phyloP scores from a whole-genome alignment of 2,329 filamentous ascomycete genomes.

The Penicillium sp. region DNA sequence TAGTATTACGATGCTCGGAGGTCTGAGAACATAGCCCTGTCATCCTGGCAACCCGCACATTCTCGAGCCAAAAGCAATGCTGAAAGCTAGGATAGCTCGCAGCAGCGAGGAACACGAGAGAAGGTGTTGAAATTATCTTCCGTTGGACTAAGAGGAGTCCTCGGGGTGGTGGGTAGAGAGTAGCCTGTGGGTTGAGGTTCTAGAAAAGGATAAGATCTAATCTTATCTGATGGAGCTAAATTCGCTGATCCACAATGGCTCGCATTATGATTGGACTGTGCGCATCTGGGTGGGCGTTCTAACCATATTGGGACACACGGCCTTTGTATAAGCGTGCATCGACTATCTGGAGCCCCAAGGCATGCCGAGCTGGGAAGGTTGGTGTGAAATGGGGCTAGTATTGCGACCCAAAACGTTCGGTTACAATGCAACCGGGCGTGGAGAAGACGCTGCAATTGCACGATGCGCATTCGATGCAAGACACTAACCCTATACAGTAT shows the following conservation, averaged over 20 bases:
- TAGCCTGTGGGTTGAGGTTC: background rate
- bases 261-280: background rate
- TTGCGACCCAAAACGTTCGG: background rate
- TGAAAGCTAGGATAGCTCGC: background rate
- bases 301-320: background rate
- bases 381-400: background rate
- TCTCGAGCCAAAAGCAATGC: background rate
- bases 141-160: no score
- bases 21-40: background rate
- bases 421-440: background rate
- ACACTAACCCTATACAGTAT: background rate
- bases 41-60: background rate
- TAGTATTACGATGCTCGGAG: background rate
- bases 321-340: background rate
- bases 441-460: background rate
- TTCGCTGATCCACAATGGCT: background rate
- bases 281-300: background rate
- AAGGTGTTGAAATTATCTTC: background rate
- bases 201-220: background rate
- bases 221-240: slow-evolving; percentile 12
- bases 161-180: background rate
- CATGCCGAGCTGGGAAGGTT: no score
- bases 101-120: background rate
- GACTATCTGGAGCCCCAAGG: no score
- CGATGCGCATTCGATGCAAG: background rate